These are phyloP conservation scores for Lichtheimia ornata DNA, from an alignment of 371 early-diverging fungal species.

Conservation along the genomic window DNA sequence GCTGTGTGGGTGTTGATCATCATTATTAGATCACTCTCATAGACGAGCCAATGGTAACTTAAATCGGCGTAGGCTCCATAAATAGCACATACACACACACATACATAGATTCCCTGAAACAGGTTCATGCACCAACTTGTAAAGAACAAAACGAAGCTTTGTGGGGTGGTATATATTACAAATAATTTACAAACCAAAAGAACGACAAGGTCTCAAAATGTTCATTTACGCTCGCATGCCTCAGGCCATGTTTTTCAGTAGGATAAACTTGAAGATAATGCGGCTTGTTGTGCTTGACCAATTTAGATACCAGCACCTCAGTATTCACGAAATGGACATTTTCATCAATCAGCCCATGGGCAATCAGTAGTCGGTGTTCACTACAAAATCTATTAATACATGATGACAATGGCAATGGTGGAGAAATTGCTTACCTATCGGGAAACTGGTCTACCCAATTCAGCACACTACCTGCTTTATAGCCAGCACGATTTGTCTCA, in stretches of 20 bases:
- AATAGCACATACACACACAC: no score
- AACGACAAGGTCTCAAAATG: conserved; percentile 83
- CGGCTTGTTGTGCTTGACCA: conserved; percentile 62
- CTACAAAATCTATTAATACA: conserved; percentile 17
- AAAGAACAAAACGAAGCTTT: no score
- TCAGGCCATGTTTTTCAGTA: conserved; percentile 76
- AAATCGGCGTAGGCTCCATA: no score
- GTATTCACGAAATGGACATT: conserved; percentile 81
- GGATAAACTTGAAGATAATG: conserved; percentile 72
- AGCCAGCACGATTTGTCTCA: conserved; percentile 50
- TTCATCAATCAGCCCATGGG: conserved; percentile 81
- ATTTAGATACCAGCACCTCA: conserved; percentile 54
- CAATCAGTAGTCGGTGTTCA: conserved; percentile 69
- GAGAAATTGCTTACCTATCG: conserved; percentile 42
- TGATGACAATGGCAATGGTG: no score
- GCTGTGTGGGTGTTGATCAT: no score
- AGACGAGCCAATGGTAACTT: no score
- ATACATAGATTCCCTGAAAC: no score
- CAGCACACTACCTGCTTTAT: conserved; percentile 56
- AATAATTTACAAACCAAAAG: conserved; percentile 66
- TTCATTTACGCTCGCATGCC: conserved; percentile 69
- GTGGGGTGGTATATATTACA: conserved; percentile 26
- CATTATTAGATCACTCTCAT: no score
- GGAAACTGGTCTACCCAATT: conserved; percentile 61
- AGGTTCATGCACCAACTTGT: no score